Conservation (phyloP, 2,329 filamentous ascomycete species). For the Helicocarpus griseus region DNA sequence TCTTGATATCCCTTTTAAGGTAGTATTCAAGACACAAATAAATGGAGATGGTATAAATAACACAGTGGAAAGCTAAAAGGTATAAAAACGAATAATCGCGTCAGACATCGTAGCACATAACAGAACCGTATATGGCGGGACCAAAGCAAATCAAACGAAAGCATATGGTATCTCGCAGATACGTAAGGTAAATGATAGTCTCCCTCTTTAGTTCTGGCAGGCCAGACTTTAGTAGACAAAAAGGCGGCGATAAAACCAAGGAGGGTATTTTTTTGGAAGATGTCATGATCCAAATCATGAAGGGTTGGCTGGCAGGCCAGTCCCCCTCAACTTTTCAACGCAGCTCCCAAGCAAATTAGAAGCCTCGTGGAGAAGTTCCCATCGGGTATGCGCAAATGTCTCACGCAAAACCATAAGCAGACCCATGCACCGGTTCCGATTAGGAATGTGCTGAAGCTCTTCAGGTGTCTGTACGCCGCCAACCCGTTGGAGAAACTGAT, state of each 20-base stretch:
- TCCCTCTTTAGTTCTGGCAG: not conserved
- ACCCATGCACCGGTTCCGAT: constrained; percentile 74
- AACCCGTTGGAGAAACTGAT: constrained; percentile 62
- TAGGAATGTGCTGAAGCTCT: constrained; percentile 61
- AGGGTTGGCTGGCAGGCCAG: not conserved
- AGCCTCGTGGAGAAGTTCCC: constrained; percentile 87
- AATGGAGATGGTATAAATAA: not conserved
- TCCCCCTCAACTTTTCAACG: constrained; percentile 49
- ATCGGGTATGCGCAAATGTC: constrained; percentile 71
- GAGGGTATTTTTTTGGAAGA: constrained; percentile 10
- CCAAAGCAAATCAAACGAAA: not conserved
- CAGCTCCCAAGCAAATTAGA: constrained; percentile 72
- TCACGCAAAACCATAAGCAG: constrained; percentile 72
- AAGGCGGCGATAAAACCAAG: not conserved
- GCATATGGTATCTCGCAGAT: no score
- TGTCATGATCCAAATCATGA: constrained; percentile 8
- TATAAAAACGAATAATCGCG: not conserved
- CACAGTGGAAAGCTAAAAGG: not conserved
- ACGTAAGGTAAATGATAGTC: not conserved
- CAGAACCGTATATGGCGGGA: no score
- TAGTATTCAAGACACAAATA: not conserved
- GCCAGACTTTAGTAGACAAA: not conserved
- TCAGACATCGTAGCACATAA: not conserved
- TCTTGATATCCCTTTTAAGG: not conserved
- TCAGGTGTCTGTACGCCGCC: constrained; percentile 65